These are phyloP conservation scores for Letharia columbiana DNA, from an alignment of 495 filamentous ascomycete genomes.

Conservation along the genomic window DNA sequence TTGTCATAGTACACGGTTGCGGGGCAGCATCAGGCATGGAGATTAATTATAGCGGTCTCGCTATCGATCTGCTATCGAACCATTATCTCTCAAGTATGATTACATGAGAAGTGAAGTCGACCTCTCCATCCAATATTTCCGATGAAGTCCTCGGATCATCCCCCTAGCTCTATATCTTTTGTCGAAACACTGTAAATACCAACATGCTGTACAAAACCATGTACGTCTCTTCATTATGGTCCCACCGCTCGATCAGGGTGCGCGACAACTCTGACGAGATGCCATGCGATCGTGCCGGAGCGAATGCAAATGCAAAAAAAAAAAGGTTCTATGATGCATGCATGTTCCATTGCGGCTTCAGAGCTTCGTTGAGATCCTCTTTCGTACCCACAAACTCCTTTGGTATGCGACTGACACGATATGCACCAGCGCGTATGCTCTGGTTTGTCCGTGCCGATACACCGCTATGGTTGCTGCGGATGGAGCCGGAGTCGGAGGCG, in stretches of 20 bases:
- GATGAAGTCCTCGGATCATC: not conserved
- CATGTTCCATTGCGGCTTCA: slow-evolving; percentile 78
- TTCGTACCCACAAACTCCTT: slow-evolving; percentile 74
- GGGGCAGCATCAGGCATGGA: not conserved
- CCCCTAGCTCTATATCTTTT: slow-evolving; percentile 9
- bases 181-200: not conserved
- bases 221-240: slow-evolving; percentile 16
- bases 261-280: slow-evolving; percentile 9
- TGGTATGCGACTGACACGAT: slow-evolving; percentile 80
- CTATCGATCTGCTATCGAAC: slow-evolving; percentile 2
- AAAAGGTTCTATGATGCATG: slow-evolving; percentile 12
- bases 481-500: slow-evolving; percentile 78
- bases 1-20: not conserved
- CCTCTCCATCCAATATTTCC: not conserved
- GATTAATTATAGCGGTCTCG: not conserved
- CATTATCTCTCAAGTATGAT: slow-evolving; percentile 7
- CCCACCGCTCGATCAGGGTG: slow-evolving; percentile 11
- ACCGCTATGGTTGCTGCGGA: slow-evolving; percentile 75
- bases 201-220: slow-evolving; percentile 9
- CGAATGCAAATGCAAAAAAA: not conserved
- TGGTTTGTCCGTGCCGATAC: slow-evolving; percentile 62
- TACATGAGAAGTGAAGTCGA: slow-evolving; percentile 14
- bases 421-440: slow-evolving; percentile 80
- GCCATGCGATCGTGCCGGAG: slow-evolving; percentile 1
- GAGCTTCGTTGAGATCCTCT: slow-evolving; percentile 55